phyloP scores from a whole-genome alignment of 2,329 filamentous ascomycete genomes.

The Ilyonectria mors-panacis region DNA sequence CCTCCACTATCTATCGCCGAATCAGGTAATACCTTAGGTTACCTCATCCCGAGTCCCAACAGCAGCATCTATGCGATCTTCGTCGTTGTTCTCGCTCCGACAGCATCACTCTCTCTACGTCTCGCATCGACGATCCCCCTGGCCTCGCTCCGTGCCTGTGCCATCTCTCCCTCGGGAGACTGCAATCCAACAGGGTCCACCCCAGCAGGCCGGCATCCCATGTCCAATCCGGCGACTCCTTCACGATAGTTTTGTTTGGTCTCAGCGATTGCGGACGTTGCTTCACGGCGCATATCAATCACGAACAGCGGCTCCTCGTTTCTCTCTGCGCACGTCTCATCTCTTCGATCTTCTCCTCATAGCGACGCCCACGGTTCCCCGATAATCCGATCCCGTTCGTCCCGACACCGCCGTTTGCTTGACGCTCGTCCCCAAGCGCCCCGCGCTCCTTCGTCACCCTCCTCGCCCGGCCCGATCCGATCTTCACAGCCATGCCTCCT shows the following conservation, averaged over 20 bases:
- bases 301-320: slow-evolving; percentile 10
- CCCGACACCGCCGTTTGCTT: background rate
- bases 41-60: slow-evolving; percentile 9
- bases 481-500: slow-evolving; percentile 38
- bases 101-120: slow-evolving; percentile 8
- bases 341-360: background rate
- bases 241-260: slow-evolving; percentile 33
- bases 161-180: slow-evolving; percentile 20
- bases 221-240: slow-evolving; percentile 31
- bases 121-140: slow-evolving; percentile 7
- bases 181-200: slow-evolving; percentile 24
- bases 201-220: slow-evolving; percentile 25
- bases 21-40: slow-evolving; percentile 23
- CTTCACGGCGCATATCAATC: slow-evolving; percentile 41
- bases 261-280: slow-evolving; percentile 12
- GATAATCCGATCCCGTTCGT: slow-evolving; percentile 11
- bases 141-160: slow-evolving; percentile 15
- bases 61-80: slow-evolving; percentile 22
- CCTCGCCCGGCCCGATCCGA: slow-evolving; percentile 31
- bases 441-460: slow-evolving; percentile 13
- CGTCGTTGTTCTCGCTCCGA: slow-evolving; percentile 12
- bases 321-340: background rate
- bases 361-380: slow-evolving; percentile 8
- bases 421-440: slow-evolving; percentile 4
- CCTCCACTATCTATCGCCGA: slow-evolving; percentile 21